Percentiles rank a stretch among this genome's conserved stretches.
phyloP scores from a whole-genome alignment of 148 eudicot genomes.

The Persicaria tinctoria region DNA sequence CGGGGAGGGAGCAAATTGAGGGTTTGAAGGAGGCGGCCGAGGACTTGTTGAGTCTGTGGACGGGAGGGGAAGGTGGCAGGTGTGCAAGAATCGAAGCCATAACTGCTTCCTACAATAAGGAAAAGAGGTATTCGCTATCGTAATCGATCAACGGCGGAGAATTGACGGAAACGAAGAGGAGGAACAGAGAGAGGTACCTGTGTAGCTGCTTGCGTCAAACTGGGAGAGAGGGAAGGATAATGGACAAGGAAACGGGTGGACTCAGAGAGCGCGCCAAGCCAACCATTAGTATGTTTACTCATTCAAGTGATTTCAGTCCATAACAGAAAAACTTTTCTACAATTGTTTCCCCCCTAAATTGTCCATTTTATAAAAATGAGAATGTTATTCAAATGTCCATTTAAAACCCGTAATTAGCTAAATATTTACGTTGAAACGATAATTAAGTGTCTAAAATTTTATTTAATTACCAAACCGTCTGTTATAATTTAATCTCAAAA shows the following conservation, averaged over 20 bases:
- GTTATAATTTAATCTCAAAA: no score
- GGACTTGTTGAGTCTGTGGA: background rate
- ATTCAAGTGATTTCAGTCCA: no score
- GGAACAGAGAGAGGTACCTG: background rate
- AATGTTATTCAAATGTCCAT: no score
- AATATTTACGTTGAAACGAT: no score
- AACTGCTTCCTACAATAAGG: background rate
- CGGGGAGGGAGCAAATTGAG: background rate
- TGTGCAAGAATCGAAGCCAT: conserved; percentile 7
- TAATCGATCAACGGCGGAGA: background rate
- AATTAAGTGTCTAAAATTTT: no score
- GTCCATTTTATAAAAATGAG: no score
- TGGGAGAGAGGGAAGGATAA: background rate
- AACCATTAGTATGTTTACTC: no score
- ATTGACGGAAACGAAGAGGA: background rate
- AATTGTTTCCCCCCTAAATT: no score
- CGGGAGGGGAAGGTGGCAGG: background rate
- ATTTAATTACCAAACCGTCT: no score
- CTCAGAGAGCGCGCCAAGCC: background rate
- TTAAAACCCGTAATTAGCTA: no score
- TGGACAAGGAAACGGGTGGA: conserved; percentile 1
- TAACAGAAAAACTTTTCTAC: no score
- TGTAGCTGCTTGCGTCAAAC: background rate
- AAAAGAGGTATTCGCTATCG: background rate
- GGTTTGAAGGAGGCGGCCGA: background rate